Base-by-base conservation (phyloP, 805 yeast species). In the Yarrowia sp. region DNA sequence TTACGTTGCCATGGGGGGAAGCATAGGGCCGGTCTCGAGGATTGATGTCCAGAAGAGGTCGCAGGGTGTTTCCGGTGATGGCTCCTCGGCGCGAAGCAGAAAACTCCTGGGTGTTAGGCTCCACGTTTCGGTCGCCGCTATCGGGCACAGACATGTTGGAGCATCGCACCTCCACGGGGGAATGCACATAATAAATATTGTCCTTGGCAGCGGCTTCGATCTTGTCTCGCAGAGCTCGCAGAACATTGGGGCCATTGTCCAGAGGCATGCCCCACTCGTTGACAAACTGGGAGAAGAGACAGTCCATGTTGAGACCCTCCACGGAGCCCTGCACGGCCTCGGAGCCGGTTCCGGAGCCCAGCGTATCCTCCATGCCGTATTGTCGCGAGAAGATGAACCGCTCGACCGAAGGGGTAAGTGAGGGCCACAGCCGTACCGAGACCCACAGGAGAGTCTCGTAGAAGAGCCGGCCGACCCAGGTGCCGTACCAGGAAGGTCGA, bases 231-330 rank as follows among this genome's bases (percentile, higher is more conserved):
- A 76, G 67, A 54, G 71, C 66, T 61, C 79, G 76, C 68, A 92
- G 80, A 19, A 88, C 86, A 62, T 85, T 88, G 8, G 87, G 87
- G 5, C 98, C 98, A 68, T 85, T 82, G 24, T 77, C 81, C 72
- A 93, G 78, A 21, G 98, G 98, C 56, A 96, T 84, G n/a, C 95
- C 92, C 98, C 98, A 93, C 77, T 93, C 99, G 73, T 92, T 86
- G 59, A 93, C 98, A 76, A 86, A 92, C 76, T 93, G 99, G 48
- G 92, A 86, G 75, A 91, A 93, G 69, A 93, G 79, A 75, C 98
- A 95, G 78, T 95, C 98, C 96, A 93, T 90, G 75, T 90, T 91
- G 71, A 93, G 84, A 7, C 93, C 97, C 66, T 88, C 90, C 49
- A 90, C 93, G 3, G 96, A 88, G 66, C 84, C 82, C 71, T 87